Evolutionary conservation across 1,284 basidiomycete genomes (phyloP).

Genomic region (Microbotryomycetes sp.): DNA sequence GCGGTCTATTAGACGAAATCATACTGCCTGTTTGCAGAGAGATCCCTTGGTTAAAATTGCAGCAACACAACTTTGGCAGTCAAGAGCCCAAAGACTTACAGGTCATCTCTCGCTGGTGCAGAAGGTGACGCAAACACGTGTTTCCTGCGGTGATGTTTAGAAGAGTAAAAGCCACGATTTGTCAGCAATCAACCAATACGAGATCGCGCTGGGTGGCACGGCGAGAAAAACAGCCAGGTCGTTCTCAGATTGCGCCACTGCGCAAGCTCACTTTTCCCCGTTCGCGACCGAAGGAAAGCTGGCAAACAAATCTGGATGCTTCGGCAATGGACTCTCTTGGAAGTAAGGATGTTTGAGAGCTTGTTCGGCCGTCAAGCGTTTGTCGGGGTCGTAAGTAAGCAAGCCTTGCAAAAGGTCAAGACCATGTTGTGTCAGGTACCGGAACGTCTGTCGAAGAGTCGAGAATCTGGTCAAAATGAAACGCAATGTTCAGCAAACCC

Average conservation of each 20-base stretch:
- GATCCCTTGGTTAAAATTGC: no score
- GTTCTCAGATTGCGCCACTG: no score
- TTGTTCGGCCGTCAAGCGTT: conserved; percentile 76
- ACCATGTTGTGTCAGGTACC: conserved; percentile 70
- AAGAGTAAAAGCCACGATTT: not conserved
- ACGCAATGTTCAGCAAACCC: not conserved
- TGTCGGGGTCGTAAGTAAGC: conserved; percentile 79
- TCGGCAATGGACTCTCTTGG: conserved; percentile 88
- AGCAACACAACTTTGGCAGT: no score
- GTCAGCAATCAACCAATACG: not conserved
- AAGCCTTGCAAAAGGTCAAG: conserved; percentile 75
- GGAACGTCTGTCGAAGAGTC: conserved; percentile 53
- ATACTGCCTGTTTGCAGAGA: conserved; percentile 27
- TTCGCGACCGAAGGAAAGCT: conserved; percentile 96
- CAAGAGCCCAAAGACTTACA: conserved; percentile 10
- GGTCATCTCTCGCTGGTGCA: conserved; percentile 25
- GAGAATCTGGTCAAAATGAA: conserved; percentile 42
- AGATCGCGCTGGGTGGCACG: not conserved
- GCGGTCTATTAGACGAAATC: conserved; percentile 30
- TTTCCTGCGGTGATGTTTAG: conserved; percentile 16
- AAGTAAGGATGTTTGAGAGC: conserved; percentile 90
- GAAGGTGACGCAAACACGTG: conserved; percentile 29
- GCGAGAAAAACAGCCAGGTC: not conserved
- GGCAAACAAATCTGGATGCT: conserved; percentile 94
- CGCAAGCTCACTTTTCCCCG: conserved; percentile 77